These are phyloP conservation scores for Nakaseomyces nivariensis DNA, from an alignment of 1,139 yeast species.

Conservation along the genomic window DNA sequence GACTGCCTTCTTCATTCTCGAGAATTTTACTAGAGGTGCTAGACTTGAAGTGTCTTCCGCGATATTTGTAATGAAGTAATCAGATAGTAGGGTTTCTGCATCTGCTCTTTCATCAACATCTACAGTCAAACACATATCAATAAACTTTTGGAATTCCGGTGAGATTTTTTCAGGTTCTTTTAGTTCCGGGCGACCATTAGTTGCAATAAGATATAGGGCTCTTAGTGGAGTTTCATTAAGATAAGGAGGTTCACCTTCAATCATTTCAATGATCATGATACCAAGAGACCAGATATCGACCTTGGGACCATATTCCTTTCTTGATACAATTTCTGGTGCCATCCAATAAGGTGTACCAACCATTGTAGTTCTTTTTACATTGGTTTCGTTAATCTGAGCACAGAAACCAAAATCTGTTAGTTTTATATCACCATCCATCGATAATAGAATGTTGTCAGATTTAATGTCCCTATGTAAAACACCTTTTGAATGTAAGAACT, in stretches of 20 bases:
- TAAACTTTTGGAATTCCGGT: conserved; percentile 53
- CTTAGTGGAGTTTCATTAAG: conserved; percentile 84
- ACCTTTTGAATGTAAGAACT: conserved; percentile 84
- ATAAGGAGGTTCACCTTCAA: conserved; percentile 98
- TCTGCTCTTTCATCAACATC: conserved; percentile 77
- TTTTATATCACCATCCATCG: conserved; percentile 80
- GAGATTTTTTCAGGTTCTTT: conserved; percentile 82
- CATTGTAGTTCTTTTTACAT: conserved; percentile 87
- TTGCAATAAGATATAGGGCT: conserved; percentile 86
- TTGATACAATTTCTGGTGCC: conserved; percentile 96
- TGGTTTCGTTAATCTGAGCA: conserved; percentile 85
- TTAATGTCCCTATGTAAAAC: conserved; percentile 95
- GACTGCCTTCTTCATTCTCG: conserved; percentile 64
- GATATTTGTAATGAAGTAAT: conserved; percentile 52
- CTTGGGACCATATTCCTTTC: conserved; percentile 93
- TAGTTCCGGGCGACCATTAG: conserved; percentile 89
- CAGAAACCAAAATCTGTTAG: conserved; percentile 77
- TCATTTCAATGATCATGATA: conserved; percentile 96
- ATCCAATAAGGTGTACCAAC: conserved; percentile 99
- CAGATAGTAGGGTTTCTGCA: conserved; percentile 63
- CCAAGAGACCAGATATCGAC: conserved; percentile 98
- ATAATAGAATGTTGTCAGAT: conserved; percentile 80
- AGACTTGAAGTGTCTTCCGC: conserved; percentile 69
- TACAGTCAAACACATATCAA: conserved; percentile 74
- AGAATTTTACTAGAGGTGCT: conserved; percentile 82